phyloP scores from a whole-genome alignment of 352 stramenopile species.

The Phytophthora capsici region DNA sequence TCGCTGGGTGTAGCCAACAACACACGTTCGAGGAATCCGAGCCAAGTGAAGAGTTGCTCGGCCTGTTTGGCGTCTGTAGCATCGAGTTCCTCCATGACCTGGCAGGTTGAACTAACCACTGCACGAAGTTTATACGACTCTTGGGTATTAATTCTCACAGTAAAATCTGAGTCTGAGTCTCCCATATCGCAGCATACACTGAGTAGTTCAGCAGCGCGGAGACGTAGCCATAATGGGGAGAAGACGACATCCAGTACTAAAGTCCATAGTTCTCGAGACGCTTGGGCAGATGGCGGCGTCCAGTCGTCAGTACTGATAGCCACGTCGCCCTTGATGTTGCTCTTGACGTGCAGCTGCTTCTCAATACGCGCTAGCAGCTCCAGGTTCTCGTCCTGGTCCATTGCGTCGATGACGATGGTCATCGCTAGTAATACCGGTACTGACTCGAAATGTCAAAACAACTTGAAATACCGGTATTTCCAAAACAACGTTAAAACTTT shows the following conservation, averaged over 20 bases:
- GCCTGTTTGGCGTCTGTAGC: slow-evolving; percentile 45
- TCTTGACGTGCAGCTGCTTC: slow-evolving; percentile 30
- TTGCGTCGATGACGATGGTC: slow-evolving; percentile 49
- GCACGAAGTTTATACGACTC: slow-evolving; percentile 63
- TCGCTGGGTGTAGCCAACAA: slow-evolving; percentile 48
- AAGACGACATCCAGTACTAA: slow-evolving; percentile 75
- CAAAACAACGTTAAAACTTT: no score
- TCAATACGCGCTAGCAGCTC: slow-evolving; percentile 57
- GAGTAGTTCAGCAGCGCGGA: slow-evolving; percentile 67
- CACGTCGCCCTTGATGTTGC: neutral
- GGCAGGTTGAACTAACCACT: slow-evolving; percentile 75
- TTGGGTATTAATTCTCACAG: slow-evolving; percentile 13
- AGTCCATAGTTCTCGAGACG: slow-evolving; percentile 60
- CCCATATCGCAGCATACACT: slow-evolving; percentile 47
- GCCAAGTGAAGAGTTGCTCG: slow-evolving; percentile 62
- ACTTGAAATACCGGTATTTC: no score
- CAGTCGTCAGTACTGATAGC: slow-evolving; percentile 1
- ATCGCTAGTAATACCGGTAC: no score
- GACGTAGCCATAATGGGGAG: slow-evolving; percentile 66
- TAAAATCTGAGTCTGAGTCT: slow-evolving; percentile 11
- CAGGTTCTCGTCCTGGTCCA: slow-evolving; percentile 58
- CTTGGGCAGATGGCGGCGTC: slow-evolving; percentile 27
- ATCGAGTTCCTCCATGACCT: slow-evolving; percentile 67
- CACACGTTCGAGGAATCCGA: slow-evolving; percentile 66
- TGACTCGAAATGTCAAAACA: no score